These are phyloP conservation scores for Sporobolus alterniflorus DNA, from an alignment of 202 grass and related monocot species.

Conservation along the genomic window DNA sequence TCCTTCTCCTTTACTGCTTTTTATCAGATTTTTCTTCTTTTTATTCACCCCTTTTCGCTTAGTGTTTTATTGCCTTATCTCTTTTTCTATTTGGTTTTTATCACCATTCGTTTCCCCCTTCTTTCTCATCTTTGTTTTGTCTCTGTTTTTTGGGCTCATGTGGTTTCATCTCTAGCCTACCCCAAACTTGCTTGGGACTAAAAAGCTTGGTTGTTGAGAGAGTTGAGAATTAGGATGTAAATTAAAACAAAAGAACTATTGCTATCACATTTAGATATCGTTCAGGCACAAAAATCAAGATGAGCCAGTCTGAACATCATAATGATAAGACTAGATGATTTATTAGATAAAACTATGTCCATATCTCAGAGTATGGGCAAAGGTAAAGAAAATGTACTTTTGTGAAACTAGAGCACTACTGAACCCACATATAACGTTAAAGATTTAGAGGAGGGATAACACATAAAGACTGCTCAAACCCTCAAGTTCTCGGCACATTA, in stretches of 20 bases:
- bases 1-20: too few relatives aligned
- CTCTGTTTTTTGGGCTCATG: too few relatives aligned
- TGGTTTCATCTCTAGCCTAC: too few relatives aligned
- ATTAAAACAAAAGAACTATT: conserved; percentile 7
- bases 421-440: neutral
- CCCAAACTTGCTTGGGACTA: too few relatives aligned
- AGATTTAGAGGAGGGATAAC: neutral
- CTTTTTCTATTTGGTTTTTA: too few relatives aligned
- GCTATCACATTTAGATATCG: neutral
- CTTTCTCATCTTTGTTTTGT: too few relatives aligned
- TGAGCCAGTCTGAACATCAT: too few relatives aligned
- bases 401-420: neutral
- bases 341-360: neutral
- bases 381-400: neutral
- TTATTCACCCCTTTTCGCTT: too few relatives aligned
- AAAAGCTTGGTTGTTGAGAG: too few relatives aligned
- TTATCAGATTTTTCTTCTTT: too few relatives aligned
- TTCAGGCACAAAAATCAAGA: neutral
- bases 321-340: neutral
- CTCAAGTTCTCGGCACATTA: neutral
- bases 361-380: neutral
- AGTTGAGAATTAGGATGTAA: neutral
- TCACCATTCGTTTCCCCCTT: too few relatives aligned
- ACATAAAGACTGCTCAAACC: neutral
- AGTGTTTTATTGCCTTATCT: too few relatives aligned